Base-by-base conservation (phyloP, 179 eudicot species). In the Heliamphora ciliata region DNA sequence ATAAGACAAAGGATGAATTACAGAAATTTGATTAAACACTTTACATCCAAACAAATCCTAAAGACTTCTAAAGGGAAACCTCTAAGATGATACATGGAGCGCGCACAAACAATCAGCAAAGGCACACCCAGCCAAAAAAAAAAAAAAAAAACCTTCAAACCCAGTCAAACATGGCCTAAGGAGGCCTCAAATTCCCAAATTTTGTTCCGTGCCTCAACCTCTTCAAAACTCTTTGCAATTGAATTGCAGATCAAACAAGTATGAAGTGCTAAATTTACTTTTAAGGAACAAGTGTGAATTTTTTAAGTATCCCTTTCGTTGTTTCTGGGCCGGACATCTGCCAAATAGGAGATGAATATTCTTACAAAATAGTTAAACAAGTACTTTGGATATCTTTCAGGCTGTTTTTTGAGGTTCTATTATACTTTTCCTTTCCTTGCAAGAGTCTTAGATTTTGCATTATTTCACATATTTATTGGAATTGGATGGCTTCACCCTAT, bases 351-450 rank as follows among this genome's bases (percentile, higher is more conserved):
- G 66, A 50, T 58, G 40, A 13, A 75, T 51, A 14, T 14, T 56
- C 6, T 9, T 40, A 15, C 40, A 56, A 54, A 54, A n/a, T 17
- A 1, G 46, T 76, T 76, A 8, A 65, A 6, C 65, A 40, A 40
- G 51, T 76, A 56, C 63, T 75, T 17, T 8, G 46, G 52, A 31
- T 58, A 58, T 46, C 54, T 58, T 76, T 76, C 40, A 61, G 80
- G 80, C 63, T 75, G 78, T 54, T 75, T 10, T 61, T 4, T 4
- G 40, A 17, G 40, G 56, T 46, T 61, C 55, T 77, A 17, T 69
- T 77, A 46, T 14, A 31, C 55, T 4, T 60, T 75, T 61, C 21
- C 4, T 47, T 77, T 60, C 10, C 40, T 47, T 2, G 10, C 51
- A 46, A 15, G 55, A 9, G 44, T 10, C 48, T 6, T 31, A 10